Evolutionary conservation across 2,329 filamentous ascomycete species (phyloP), one percentile per base, ranked within the genome.

Genomic region (Lecanicillium sp.): DNA sequence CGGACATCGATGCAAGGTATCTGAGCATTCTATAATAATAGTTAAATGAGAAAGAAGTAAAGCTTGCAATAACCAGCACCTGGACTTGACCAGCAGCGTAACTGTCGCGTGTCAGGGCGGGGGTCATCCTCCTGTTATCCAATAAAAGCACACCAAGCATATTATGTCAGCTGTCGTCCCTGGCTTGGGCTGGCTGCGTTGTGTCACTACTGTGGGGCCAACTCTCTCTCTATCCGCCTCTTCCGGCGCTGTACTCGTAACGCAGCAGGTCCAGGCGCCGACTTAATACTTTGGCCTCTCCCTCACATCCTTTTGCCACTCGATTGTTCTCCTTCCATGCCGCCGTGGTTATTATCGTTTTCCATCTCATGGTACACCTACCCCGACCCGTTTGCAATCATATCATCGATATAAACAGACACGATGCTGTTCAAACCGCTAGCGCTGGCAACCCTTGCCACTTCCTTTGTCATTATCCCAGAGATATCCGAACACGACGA

Each of bases 391-490:
- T 15, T 12, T 3, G 9, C 29, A 12, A 17, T 23, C 4, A 2
- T 26, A 27, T 14, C 20, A 14, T 9, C 20, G 4, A 20, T 26
- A 32, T 35, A 33, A 29, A 7, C 19, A 21, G 3, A 42, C 7
- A 48, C 17, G 2, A 67, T 68, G 66, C 56, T 65, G 44, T 53
- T 66, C 38, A 60, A 58, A 52, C 58, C 55, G 35, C 58, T 68
- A 32, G 55, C 56, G 40, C 50, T 68, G 19, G 65, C 62, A 49
- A 64, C 64, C 21, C 51, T 63, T 35, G 60, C 65, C 29, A 58
- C 63, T 21, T 74, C 78, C 49, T 72, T 83, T 57, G 67, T 83
- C 51, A 56, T 84, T 46, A 70, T 79, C 27, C 74, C 79, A 49
- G 65, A 72, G 56, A 61, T 73, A 48, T 67, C 68, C 51, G 61